Percentiles rank a stretch among this genome's conserved stretches.
phyloP scores from a whole-genome alignment of 2,329 filamentous ascomycete genomes.

The Mollisia scopiformis region DNA sequence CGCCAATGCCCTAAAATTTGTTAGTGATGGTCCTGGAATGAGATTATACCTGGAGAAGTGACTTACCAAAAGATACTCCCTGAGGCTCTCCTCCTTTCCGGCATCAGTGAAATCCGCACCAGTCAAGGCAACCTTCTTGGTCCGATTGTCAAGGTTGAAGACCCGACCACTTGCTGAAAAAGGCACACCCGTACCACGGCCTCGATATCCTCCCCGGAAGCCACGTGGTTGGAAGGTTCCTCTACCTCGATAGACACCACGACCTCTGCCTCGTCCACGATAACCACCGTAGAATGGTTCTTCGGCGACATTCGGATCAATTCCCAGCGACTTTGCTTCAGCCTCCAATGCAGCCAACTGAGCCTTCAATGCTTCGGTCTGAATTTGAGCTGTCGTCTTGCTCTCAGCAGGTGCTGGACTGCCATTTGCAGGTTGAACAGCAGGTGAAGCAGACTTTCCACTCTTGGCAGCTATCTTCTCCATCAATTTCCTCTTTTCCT shows the following conservation, averaged over 20 bases:
- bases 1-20: conserved; percentile 56
- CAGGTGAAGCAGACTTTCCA: conserved; percentile 30
- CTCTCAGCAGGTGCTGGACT: conserved; percentile 23
- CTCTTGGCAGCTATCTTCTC: conserved; percentile 64
- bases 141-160: conserved; percentile 76
- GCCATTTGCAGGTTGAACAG: conserved; percentile 19
- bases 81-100: conserved; percentile 68
- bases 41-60: background rate
- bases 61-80: conserved; percentile 72
- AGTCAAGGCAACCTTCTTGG: conserved; percentile 66
- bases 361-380: conserved; percentile 69
- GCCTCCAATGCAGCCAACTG: conserved; percentile 74
- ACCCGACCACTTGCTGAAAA: conserved; percentile 39
- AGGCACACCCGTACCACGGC: conserved; percentile 47
- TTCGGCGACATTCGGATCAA: conserved; percentile 55
- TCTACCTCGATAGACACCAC: conserved; percentile 41
- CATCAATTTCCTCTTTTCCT: conserved; percentile 64
- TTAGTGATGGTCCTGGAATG: conserved; percentile 14
- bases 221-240: conserved; percentile 40
- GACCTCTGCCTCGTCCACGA: conserved; percentile 44
- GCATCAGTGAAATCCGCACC: conserved; percentile 65
- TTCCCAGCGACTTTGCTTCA: conserved; percentile 70
- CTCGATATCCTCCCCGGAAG: conserved; percentile 47
- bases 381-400: conserved; percentile 42
- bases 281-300: conserved; percentile 39